These are phyloP conservation scores for Penicillium sp. DNA, from an alignment of 2,329 filamentous ascomycete species.

Conservation along the genomic window DNA sequence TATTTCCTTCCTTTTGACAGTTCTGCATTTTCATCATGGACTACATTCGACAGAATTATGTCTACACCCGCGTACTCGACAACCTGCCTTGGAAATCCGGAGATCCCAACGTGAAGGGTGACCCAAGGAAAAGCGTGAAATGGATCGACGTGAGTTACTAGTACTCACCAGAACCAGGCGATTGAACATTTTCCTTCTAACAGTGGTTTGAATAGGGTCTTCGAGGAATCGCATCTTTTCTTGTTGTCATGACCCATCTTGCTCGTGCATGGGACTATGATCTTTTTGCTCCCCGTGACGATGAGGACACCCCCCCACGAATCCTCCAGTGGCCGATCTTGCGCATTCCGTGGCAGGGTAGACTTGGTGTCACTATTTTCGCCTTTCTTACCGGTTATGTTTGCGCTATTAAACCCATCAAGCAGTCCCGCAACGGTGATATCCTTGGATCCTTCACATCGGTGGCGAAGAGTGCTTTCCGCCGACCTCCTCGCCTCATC, in stretches of 20 bases:
- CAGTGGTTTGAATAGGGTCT: constrained; percentile 46
- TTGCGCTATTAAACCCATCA: constrained; percentile 59
- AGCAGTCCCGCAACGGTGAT: constrained; percentile 54
- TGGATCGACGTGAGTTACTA: constrained; percentile 19
- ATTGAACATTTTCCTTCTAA: not conserved
- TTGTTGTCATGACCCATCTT: constrained; percentile 59
- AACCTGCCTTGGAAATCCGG: constrained; percentile 27
- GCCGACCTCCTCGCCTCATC: constrained; percentile 57
- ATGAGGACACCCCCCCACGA: constrained; percentile 46
- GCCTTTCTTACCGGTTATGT: constrained; percentile 62
- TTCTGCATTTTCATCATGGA: constrained; percentile 18
- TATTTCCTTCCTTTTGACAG: not conserved
- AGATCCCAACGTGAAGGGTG: constrained; percentile 18
- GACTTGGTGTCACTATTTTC: constrained; percentile 61
- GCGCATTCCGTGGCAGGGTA: constrained; percentile 58
- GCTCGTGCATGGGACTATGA: constrained; percentile 57
- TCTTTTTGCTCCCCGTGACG: constrained; percentile 55
- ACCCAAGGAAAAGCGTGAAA: constrained; percentile 23
- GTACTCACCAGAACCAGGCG: not conserved
- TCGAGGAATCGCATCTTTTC: constrained; percentile 57
- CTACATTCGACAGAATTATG: constrained; percentile 21
- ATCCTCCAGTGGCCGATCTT: constrained; percentile 57
- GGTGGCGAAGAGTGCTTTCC: constrained; percentile 59
- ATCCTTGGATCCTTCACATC: constrained; percentile 50
- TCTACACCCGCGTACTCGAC: constrained; percentile 26